Evolutionary conservation across 805 yeast genomes (phyloP), one percentile per base, ranked within the genome.

Genomic region (Kodamaea restingae): DNA sequence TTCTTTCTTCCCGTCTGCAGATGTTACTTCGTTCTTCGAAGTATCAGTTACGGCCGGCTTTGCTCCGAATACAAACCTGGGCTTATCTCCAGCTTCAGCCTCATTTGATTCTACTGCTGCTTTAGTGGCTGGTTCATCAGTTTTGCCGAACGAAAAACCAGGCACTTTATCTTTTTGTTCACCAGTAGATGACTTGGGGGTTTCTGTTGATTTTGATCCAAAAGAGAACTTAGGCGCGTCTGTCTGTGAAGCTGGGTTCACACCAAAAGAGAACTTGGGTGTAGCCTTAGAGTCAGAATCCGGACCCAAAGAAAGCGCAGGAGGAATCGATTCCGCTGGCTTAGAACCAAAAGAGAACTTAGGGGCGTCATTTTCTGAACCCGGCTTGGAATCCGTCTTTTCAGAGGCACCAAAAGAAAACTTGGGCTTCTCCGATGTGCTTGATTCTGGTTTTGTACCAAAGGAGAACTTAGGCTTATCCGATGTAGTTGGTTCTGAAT

Each of bases 121-220:
- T 5, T 38, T 38, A 20, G 4, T 5, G 31, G 18, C n/a, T n/a
- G n/a, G n/a, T 15, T 18, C 18, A 17, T 12, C 39, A n/a, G 43
- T 7, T 14, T 44, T 36, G 3, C 44, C 48, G 37, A 45, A 42
- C 14, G 45, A 17, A 24, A 45, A 40, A 17, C 25, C 36, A 8
- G 45, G 40, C 15, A 35, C 44, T 20, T 20, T 20, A 12, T 20
- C 41, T 3, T 31, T 18, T 15, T 17, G 8, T 40, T 31, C 39
- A 6, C 22, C 22, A 20, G 8, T 6, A 20, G 22, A 20, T 6
- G 8, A 25, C n/a, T 25, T 25, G 27, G 27, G n/a, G 14, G 26
- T 35, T 18, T 21, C 20, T n/a, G 29, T 33, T 7, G 18, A 24
- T 21, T 26, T 27, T 9, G 36, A 4, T 3, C 22, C 22, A 8